A percentile compares a stretch with the other conserved stretches of the same genome.
phyloP scores from a whole-genome alignment of 371 early-diverging fungal species.

The Thermomucor indicae-seudaticae region DNA sequence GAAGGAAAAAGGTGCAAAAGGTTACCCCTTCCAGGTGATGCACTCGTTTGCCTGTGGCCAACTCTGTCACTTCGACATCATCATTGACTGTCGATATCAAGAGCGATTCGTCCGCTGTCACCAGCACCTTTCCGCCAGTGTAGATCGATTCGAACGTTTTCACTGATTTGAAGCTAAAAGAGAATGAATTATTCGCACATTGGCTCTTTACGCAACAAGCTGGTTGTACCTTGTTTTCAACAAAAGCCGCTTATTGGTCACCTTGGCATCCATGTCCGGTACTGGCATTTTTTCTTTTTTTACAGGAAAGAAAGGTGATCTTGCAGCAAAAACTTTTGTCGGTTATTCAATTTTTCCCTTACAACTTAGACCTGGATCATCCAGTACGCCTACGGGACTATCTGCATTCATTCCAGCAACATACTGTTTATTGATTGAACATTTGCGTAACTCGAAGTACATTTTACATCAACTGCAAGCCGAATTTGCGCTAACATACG shows the following conservation, averaged over 20 bases:
- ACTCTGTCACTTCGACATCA: conserved; percentile 76
- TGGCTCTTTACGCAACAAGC: not conserved
- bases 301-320: no score
- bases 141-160: conserved; percentile 87
- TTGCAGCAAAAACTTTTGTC: no score
- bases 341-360: no score
- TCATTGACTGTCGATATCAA: conserved; percentile 82
- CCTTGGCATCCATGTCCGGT: not conserved
- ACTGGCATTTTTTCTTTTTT: no score
- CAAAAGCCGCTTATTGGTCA: not conserved
- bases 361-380: no score
- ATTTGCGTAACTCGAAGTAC: no score
- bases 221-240: not conserved
- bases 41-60: conserved; percentile 64
- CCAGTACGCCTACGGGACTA: no score
- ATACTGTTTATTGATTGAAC: no score
- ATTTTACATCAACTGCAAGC: no score
- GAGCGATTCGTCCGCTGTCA: conserved; percentile 64
- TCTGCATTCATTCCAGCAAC: no score
- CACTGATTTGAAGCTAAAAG: conserved; percentile 64
- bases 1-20: no score
- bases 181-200: not conserved
- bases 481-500: no score
- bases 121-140: conserved; percentile 85
- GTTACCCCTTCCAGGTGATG: conserved; percentile 69